Base-by-base conservation (phyloP, 2,329 filamentous ascomycete species). In the Magnaporthiopsis incrustans region DNA sequence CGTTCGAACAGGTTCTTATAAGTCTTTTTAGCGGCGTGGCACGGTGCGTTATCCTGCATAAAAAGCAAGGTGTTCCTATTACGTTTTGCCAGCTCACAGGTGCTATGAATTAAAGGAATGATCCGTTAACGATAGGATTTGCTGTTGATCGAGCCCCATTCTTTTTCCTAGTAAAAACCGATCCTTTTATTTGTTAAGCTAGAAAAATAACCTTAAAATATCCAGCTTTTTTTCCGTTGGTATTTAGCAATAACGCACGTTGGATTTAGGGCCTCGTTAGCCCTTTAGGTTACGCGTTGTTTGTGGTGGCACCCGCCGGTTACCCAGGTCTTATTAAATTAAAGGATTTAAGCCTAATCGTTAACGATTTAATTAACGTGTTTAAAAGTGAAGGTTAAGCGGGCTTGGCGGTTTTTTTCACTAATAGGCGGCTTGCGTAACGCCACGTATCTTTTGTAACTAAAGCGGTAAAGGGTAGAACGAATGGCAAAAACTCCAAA, bases 111-210 rank as follows among this genome's bases (percentile, higher is more conserved):
- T 8, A 65, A 25, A n/a, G 64, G 67, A 27, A 68, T 32, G 59
- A 61, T 64, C 65, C 69, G 57, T 62, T 67, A 60, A 53, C 38
- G 62, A 64, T 71, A 73, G 26, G 63, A 68, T 53, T 71, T 63
- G 12, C 59, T 61, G n/a, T 67, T 70, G 35, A 74, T 73, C 38
- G 56, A 65, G 30, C 68, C 68, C 70, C 66, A 74, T 57, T 72
- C 71, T 66, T 74, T 74, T 67, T 73, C 69, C 71, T 66, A 74
- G 64, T 74, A 72, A 26, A 73, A 60, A 25, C 65, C 65, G 38
- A 67, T 69, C 10, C 71, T 71, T 66, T 71, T 73, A 10, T 56
- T 58, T 44, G 12, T 56, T 6, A 25, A 50, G 30, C 71, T 68
- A 61, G 63, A 67, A 66, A 74, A 72, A 60, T 66, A 70, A 15